These are phyloP conservation scores for Coemansia sp. DNA, from an alignment of 192 early-diverging fungal genomes.

Conservation along the genomic window DNA sequence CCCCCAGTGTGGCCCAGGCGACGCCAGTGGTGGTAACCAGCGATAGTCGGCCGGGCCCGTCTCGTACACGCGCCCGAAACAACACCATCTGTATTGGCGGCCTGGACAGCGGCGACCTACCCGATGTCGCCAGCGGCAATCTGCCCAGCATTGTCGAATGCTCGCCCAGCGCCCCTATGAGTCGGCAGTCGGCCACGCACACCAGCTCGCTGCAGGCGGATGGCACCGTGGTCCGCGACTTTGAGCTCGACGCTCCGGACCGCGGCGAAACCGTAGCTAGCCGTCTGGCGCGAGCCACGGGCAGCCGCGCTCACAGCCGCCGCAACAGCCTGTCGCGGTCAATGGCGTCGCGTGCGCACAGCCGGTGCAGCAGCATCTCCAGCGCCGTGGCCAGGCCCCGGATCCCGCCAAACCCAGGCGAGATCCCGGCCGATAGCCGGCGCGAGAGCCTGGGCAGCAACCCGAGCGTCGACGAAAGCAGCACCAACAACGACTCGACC, in stretches of 20 bases:
- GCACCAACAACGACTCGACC: conserved; percentile 9
- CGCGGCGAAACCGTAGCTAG: conserved; percentile 1
- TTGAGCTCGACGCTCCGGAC: neutral
- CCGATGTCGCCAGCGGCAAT: neutral
- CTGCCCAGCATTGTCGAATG: conserved; percentile 6
- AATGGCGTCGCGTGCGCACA: conserved; percentile 30
- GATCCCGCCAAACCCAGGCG: neutral
- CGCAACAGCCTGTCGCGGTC: conserved; percentile 19
- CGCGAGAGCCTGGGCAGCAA: conserved; percentile 37
- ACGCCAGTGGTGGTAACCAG: conserved; percentile 6
- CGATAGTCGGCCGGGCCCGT: neutral
- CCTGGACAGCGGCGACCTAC: conserved; percentile 6
- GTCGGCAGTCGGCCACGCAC: neutral
- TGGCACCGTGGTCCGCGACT: neutral
- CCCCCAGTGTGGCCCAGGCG: conserved; percentile 2
- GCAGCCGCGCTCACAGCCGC: conserved; percentile 23
- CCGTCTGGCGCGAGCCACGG: neutral
- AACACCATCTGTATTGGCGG: conserved; percentile 27
- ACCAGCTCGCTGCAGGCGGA: neutral
- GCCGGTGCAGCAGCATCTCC: conserved; percentile 35
- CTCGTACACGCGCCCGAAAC: conserved; percentile 14
- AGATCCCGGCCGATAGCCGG: conserved; percentile 1
- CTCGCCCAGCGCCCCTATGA: conserved; percentile 3
- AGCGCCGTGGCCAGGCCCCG: conserved; percentile 9
- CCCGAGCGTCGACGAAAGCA: conserved; percentile 25